Conservation (phyloP, 164 flowering plant genomes). For the Vitis vinifera region ASM3070453v1 NC_081809.1:7503001-7503500, state of each 20-base stretch:
- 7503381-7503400: conserved; percentile 32
- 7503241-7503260: too few relatives aligned
- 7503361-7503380: conserved; percentile 29
- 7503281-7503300: too few relatives aligned
- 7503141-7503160: conserved; percentile 41
- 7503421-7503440: conserved; percentile 25
- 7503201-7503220: conserved; percentile 42
- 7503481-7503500: conserved; percentile 22
- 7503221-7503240: too few relatives aligned
- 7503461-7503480: conserved; percentile 27
- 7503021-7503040: conserved; percentile 43
- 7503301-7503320: conserved; percentile 25
- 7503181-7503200: conserved; percentile 39
- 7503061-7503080: conserved; percentile 36
- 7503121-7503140: conserved; percentile 49
- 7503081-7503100: conserved; percentile 40
- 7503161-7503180: conserved; percentile 34
- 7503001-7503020: conserved; percentile 13
- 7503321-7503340: conserved; percentile 36
- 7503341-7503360: conserved; percentile 33
- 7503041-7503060: conserved; percentile 51
- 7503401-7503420: not conserved
- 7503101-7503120: conserved; percentile 42
- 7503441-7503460: conserved; percentile 31
- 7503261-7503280: too few relatives aligned